Evolutionary conservation across 768 basidiomycete genomes (phyloP).

Genomic region (Naganishia onofrii): DNA sequence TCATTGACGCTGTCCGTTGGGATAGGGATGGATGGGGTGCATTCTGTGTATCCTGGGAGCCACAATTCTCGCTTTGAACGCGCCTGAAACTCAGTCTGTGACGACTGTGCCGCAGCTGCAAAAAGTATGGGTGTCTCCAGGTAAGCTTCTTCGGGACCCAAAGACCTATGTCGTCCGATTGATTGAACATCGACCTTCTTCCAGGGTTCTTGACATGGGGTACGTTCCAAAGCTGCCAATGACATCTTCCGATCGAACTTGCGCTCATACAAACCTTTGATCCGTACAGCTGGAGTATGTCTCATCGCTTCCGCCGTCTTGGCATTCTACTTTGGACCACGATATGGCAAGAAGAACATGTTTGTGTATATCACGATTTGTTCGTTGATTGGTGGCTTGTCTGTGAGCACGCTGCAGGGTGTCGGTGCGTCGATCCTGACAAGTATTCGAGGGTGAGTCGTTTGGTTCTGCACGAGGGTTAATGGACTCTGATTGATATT

Average conservation of each 20-base stretch:
- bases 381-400: constrained; percentile 83
- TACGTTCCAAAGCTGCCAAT: constrained; percentile 53
- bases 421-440: constrained; percentile 87
- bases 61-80: constrained; percentile 60
- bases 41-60: constrained; percentile 76
- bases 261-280: not conserved
- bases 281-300: constrained; percentile 60
- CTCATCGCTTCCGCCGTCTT: constrained; percentile 26
- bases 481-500: not conserved
- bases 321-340: constrained; percentile 48
- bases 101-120: constrained; percentile 61
- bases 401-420: constrained; percentile 73
- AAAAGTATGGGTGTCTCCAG: constrained; percentile 57
- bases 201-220: constrained; percentile 67
- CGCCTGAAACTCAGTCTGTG: constrained; percentile 48
- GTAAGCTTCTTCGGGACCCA: too few relatives aligned
- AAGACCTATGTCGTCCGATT: not conserved
- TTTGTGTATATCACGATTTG: constrained; percentile 80
- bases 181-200: not conserved
- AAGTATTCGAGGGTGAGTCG: constrained; percentile 52
- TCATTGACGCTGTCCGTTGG: not conserved
- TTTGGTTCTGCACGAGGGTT: not conserved
- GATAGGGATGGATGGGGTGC: constrained; percentile 84
- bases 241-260: constrained; percentile 62
- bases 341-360: constrained; percentile 89